A percentile compares a stretch with the other conserved stretches of the same genome.
phyloP scores from a whole-genome alignment of 306 rosid species.

The Inga leiocalycina region DNA sequence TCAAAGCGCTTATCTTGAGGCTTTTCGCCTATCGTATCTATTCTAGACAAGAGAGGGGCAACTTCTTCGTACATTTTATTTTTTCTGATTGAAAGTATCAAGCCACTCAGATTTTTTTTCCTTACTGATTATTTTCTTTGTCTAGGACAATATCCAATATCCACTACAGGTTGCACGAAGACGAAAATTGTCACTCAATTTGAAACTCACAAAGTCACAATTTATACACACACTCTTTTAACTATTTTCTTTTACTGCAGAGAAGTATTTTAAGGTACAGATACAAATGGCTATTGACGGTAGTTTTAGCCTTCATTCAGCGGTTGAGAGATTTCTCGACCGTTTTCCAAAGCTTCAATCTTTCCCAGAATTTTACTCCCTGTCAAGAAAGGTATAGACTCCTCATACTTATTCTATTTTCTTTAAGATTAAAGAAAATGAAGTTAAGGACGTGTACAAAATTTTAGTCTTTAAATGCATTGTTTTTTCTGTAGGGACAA shows the following conservation, averaged over 20 bases:
- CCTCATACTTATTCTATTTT: background rate
- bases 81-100: background rate
- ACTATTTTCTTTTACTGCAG: slow-evolving; percentile 8
- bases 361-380: slow-evolving; percentile 40
- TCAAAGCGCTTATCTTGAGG: background rate
- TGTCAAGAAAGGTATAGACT: slow-evolving; percentile 47
- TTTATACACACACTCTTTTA: slow-evolving; percentile 1
- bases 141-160: background rate
- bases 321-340: slow-evolving; percentile 65
- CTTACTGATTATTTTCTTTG: background rate
- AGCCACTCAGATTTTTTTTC: background rate
- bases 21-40: background rate
- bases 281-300: slow-evolving; percentile 70
- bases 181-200: background rate
- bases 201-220: background rate
- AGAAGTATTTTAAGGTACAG: background rate
- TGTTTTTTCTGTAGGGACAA: slow-evolving; percentile 45
- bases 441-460: background rate
- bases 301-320: slow-evolving; percentile 56
- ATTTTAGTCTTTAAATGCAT: background rate
- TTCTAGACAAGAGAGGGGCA: background rate
- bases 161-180: background rate
- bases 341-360: slow-evolving; percentile 74
- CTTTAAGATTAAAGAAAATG: background rate
- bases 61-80: background rate